These are phyloP conservation scores for Penicillium verhagenii DNA, from an alignment of 495 filamentous ascomycete genomes.

Conservation along the genomic window DNA sequence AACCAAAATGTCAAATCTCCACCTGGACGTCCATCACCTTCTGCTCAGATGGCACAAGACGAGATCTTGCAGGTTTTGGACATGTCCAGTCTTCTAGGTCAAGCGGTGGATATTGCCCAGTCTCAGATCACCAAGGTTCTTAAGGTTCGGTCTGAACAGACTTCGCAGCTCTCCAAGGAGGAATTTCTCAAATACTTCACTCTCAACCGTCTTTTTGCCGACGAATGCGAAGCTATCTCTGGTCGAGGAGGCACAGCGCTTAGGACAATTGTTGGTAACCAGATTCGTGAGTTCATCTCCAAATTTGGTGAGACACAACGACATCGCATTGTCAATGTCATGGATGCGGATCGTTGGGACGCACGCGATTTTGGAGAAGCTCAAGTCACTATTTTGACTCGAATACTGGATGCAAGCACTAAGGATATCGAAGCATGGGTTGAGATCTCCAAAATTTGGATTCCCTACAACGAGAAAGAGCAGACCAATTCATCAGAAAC, in stretches of 20 bases:
- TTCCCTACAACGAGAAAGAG: constrained; percentile 36
- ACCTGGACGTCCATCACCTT: constrained; percentile 21
- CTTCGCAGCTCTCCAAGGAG: constrained; percentile 65
- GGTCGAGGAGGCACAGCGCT: constrained; percentile 80
- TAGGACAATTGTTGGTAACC: constrained; percentile 84
- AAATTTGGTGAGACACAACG: constrained; percentile 72
- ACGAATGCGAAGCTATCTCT: constrained; percentile 95
- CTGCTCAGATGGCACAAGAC: constrained; percentile 56
- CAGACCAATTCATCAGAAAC: constrained; percentile 31
- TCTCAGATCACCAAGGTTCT: constrained; percentile 89
- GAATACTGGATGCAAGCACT: constrained; percentile 76
- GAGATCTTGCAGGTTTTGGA: constrained; percentile 84
- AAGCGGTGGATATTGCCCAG: constrained; percentile 90
- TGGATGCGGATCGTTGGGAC: constrained; percentile 91
- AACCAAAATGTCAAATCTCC: constrained; percentile 19
- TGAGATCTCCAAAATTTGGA: constrained; percentile 69
- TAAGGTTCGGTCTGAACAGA: constrained; percentile 87
- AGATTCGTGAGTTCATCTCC: constrained; percentile 86
- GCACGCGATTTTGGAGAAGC: constrained; percentile 77
- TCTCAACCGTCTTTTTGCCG: constrained; percentile 89
- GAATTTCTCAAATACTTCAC: constrained; percentile 90
- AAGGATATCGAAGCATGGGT: constrained; percentile 75
- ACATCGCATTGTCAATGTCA: constrained; percentile 73
- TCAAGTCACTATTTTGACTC: constrained; percentile 59
- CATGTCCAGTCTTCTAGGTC: constrained; percentile 89